Evolutionary conservation across 768 basidiomycete genomes (phyloP).

Genomic region (Amanita brunnescens): DNA sequence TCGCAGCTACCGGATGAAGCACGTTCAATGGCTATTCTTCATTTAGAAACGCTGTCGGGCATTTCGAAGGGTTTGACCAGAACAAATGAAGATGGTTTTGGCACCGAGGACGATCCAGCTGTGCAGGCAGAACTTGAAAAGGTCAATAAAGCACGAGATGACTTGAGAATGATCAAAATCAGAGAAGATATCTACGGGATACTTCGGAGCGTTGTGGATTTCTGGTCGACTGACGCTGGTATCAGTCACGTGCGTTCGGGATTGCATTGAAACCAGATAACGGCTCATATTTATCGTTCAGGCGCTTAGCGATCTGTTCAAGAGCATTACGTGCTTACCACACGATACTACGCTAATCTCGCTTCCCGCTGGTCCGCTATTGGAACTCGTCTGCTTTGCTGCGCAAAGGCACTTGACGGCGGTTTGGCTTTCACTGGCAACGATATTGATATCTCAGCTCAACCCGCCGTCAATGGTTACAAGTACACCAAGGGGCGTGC

Average conservation of each 20-base stretch:
- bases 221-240: constrained; percentile 76
- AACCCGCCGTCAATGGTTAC: constrained; percentile 55
- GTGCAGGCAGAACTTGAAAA: constrained; percentile 40
- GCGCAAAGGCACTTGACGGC: constrained; percentile 65
- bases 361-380: constrained; percentile 70
- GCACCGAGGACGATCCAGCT: constrained; percentile 46
- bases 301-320: constrained; percentile 78
- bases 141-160: constrained; percentile 53
- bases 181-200: constrained; percentile 58
- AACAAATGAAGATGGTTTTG: constrained; percentile 59
- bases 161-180: constrained; percentile 52
- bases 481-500: constrained; percentile 36
- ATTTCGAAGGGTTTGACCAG: constrained; percentile 84
- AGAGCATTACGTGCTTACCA: constrained; percentile 77
- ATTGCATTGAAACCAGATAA: not conserved
- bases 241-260: constrained; percentile 58
- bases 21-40: constrained; percentile 51
- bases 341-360: constrained; percentile 72
- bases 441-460: constrained; percentile 74
- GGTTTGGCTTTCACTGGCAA: constrained; percentile 78
- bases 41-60: constrained; percentile 76
- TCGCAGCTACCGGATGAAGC: constrained; percentile 66
- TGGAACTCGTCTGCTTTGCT: constrained; percentile 71
- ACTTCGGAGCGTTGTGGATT: constrained; percentile 50
- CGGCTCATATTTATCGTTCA: constrained; percentile 18